phyloP scores from a whole-genome alignment of 139 green algal genomes.

The Coelastrella sp. region DNA sequence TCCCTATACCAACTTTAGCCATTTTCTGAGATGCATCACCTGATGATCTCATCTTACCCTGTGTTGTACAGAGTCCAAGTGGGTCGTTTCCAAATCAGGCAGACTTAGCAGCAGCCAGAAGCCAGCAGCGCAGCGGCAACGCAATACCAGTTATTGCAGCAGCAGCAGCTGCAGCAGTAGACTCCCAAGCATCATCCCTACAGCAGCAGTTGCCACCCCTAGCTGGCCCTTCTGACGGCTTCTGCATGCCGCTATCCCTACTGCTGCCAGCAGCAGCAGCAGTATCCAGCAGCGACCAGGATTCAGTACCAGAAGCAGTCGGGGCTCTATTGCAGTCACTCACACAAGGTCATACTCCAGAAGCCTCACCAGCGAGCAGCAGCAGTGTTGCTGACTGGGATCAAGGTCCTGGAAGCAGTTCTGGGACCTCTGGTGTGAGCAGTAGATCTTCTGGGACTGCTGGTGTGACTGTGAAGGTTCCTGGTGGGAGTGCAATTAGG shows the following conservation, averaged over 20 bases:
- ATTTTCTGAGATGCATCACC: no score
- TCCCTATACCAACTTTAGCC: no score
- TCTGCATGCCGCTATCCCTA: conserved; percentile 46
- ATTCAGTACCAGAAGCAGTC: background rate
- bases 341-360: background rate
- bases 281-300: background rate
- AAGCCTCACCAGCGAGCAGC: background rate
- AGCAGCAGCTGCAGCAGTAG: conserved; percentile 16
- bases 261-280: conserved; percentile 45
- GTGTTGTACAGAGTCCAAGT: conserved; percentile 29
- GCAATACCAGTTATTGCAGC: conserved; percentile 71
- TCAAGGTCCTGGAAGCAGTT: background rate
- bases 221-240: conserved; percentile 45
- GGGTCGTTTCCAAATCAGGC: conserved; percentile 36
- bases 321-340: conserved; percentile 15
- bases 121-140: conserved; percentile 72
- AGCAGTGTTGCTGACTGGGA: background rate
- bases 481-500: no score
- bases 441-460: conserved; percentile 7
- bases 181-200: background rate
- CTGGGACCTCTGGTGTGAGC: background rate
- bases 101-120: conserved; percentile 49
- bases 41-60: no score
- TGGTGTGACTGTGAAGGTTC: conserved; percentile 16
- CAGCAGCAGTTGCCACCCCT: conserved; percentile 58